Percentiles rank a stretch among this genome's conserved stretches.
These are phyloP conservation scores for Paracoccidioides lutzii DNA, from an alignment of 2,329 filamentous ascomycete genomes.

Conservation along the genomic window DNA sequence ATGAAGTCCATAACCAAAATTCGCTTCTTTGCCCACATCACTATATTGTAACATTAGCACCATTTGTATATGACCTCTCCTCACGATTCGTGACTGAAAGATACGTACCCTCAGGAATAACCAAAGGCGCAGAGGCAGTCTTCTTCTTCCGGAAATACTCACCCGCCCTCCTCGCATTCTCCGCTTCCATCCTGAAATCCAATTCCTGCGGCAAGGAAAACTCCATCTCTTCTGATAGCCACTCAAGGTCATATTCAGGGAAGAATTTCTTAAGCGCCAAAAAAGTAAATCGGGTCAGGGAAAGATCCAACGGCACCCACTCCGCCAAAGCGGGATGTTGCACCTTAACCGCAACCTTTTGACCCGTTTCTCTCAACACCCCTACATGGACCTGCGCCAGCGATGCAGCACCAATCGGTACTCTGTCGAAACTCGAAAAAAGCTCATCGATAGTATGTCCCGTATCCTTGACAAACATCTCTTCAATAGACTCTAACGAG, in stretches of 20 bases:
- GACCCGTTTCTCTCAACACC: constrained; percentile 64
- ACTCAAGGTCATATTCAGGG: constrained; percentile 93
- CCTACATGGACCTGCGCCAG: constrained; percentile 90
- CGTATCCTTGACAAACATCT: constrained; percentile 77
- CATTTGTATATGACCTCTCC: background rate
- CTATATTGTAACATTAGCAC: constrained; percentile 24
- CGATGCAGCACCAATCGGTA: constrained; percentile 83
- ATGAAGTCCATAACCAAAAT: constrained; percentile 95
- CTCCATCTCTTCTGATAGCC: constrained; percentile 90
- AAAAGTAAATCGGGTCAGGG: constrained; percentile 79
- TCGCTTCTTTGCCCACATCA: constrained; percentile 76
- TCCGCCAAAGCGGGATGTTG: constrained; percentile 83
- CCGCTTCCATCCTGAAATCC: constrained; percentile 73
- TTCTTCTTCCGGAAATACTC: constrained; percentile 66
- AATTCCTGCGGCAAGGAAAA: constrained; percentile 79
- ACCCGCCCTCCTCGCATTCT: constrained; percentile 67
- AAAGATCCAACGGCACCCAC: constrained; percentile 80
- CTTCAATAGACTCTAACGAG: constrained; percentile 69
- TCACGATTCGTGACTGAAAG: background rate
- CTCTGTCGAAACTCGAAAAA: constrained; percentile 69
- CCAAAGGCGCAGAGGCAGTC: constrained; percentile 59
- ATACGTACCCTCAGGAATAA: constrained; percentile 58
- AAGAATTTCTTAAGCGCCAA: constrained; percentile 83
- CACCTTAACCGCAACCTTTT: constrained; percentile 88
- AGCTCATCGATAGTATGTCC: constrained; percentile 64